Evolutionary conservation across 352 stramenopile genomes (phyloP), one percentile per base, ranked within the genome.

Genomic region (Bremia lactucae): DNA sequence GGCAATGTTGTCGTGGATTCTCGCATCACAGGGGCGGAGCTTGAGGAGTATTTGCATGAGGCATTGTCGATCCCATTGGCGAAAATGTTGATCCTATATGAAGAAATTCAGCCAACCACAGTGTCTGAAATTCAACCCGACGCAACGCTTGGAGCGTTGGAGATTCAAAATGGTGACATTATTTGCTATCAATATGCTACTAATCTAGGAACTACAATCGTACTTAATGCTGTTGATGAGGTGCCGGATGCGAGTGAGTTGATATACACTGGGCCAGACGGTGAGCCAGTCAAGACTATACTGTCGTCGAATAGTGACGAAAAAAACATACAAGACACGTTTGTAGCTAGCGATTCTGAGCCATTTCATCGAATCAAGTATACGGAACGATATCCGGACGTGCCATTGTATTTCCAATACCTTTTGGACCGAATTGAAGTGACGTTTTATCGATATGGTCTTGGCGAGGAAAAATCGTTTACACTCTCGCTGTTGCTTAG

Each of bases 91-190:
- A 37, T 67, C 5, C 31, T 94, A 9, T 94, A 74, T 24, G 81
- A 94, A 42, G 76, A 89, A 49, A 50, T 94, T 15, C 77, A 91
- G 39, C 78, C 81, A 2, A 39, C 62, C 1, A 52, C 63, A 4
- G 62, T 94, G 16, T 64, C 66, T 0, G 52, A 71, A 39, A 77
- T 94, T 22, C 61, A 74, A 2, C 60, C 73, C 55, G 55, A 66
- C 6, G 40, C 41, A 18, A 77, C 60, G 0, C 54, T 94, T 0
- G 44, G 55, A 8, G 49, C 42, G 0, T 56, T 64, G 1, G 81
- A 91, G 28, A 84, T 94, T 47, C 81, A 94, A 42, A 49, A 77
- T 34, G 81, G 81, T 4, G 81, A 94, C 42, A 94, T 94, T 10
- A 64, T 94, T 37, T 88, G 79, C 47, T 90, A 75, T 36, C 78